Percentiles rank a stretch among this genome's conserved stretches.
Conservation (phyloP, 257 asterid genomes). For the Leonotis leonurus region DNA sequence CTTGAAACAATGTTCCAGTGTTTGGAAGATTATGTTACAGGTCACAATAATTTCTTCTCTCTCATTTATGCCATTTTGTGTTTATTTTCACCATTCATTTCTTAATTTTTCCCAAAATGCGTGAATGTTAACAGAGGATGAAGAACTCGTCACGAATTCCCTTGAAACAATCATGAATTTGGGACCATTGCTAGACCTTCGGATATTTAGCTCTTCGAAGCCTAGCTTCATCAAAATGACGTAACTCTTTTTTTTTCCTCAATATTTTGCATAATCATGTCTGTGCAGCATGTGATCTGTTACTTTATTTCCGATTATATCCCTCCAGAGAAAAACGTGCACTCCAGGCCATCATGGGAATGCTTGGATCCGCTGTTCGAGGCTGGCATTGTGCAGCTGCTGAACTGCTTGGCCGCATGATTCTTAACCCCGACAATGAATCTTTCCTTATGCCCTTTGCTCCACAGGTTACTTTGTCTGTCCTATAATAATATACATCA, state of each 20-base stretch:
- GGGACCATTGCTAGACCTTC: conserved; percentile 86
- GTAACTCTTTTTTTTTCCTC: conserved; percentile 30
- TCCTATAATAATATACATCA: neutral
- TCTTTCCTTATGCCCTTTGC: conserved; percentile 78
- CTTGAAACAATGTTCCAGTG: conserved; percentile 89
- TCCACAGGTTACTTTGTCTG: conserved; percentile 52
- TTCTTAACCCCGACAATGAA: conserved; percentile 92
- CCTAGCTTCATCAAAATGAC: conserved; percentile 83
- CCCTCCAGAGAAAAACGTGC: conserved; percentile 66
- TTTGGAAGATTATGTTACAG: conserved; percentile 82
- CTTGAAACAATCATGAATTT: conserved; percentile 84
- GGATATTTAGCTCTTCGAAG: conserved; percentile 84
- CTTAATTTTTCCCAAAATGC: conserved; percentile 19
- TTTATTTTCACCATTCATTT: neutral
- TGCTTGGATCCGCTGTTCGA: conserved; percentile 80
- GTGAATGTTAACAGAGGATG: conserved; percentile 65
- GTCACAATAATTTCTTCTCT: conserved; percentile 34
- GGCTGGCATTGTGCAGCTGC: conserved; percentile 99
- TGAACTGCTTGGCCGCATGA: conserved; percentile 82
- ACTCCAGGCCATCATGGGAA: conserved; percentile 80
- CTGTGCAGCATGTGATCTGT: conserved; percentile 9
- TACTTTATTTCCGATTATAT: conserved; percentile 3
- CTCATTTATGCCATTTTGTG: too few relatives aligned
- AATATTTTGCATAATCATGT: neutral
- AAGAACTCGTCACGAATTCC: conserved; percentile 88